These are phyloP conservation scores for Bromus sterilis DNA, from an alignment of 176 grass and related monocot genomes.

Conservation along the genomic window DNA sequence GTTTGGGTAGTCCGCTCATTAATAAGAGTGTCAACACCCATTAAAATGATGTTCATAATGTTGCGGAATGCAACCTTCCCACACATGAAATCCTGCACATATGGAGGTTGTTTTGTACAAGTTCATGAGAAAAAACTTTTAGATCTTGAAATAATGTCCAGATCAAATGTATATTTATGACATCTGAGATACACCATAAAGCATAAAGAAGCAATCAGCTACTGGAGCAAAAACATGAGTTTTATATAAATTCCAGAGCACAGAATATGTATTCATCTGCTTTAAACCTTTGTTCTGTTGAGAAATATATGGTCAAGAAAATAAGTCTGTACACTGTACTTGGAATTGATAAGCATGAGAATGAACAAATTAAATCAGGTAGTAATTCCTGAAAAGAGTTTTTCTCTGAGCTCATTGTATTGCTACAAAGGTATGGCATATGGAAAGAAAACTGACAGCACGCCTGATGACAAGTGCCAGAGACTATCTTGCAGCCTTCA, in stretches of 20 bases:
- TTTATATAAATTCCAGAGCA: not conserved
- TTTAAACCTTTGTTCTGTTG: not conserved
- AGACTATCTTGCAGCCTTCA: not conserved
- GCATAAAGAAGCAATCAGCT: slow-evolving; percentile 2
- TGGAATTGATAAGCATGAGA: slow-evolving; percentile 8
- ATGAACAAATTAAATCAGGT: not conserved
- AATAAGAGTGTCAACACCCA: slow-evolving; percentile 70
- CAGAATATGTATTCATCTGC: not conserved
- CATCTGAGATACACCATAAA: not conserved
- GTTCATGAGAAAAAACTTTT: not conserved
- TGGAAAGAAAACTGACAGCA: slow-evolving; percentile 1
- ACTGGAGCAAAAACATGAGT: not conserved
- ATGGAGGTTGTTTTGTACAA: not conserved
- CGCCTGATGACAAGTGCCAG: not conserved
- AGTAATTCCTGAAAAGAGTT: not conserved
- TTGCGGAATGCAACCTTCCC: slow-evolving; percentile 83
- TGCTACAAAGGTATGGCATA: not conserved
- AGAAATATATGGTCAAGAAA: not conserved
- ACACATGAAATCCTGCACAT: slow-evolving; percentile 86
- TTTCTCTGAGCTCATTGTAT: not conserved
- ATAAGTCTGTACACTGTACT: not conserved
- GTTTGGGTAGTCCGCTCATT: slow-evolving; percentile 70
- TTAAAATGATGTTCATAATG: slow-evolving; percentile 80
- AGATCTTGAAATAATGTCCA: slow-evolving; percentile 10
- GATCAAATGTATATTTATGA: not conserved